Base-by-base conservation (phyloP, 2,329 filamentous ascomycete species). In the Triangularia verruculosa region DNA sequence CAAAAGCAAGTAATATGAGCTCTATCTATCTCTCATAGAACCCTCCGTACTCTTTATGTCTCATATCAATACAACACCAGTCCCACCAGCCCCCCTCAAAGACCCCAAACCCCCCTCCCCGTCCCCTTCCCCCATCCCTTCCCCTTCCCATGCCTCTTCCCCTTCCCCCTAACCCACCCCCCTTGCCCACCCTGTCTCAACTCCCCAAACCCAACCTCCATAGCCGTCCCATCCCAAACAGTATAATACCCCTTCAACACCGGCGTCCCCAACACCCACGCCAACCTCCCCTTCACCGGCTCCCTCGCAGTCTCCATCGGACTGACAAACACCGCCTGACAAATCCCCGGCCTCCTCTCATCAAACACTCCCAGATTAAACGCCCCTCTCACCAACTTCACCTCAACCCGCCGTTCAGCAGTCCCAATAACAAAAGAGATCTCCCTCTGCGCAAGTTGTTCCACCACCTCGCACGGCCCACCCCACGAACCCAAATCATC, bases 201-300 rank as follows among this genome's bases (percentile, higher is more conserved):
- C 32, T 47, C 34, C 34, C 56, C 64, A 59, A 67, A 69, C 3
- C 64, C 63, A 13, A 69, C 5, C 30, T 58, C 64, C 27, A 30
- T 39, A 1, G 60, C 71, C 15, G 67, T 59, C 0, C 70, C 72
- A 63, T 77, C 71, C 74, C 74, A 77, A 0, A 73, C 72, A 0
- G 75, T 77, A 61, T 77, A 77, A 60, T 76, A 76, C 12, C 70
- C 66, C 70, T 76, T 73, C 24, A 78, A 61, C 15, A 75, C 64
- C 3, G 75, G 73, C 0, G 70, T 72, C 0, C 76, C 76, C 8
- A 75, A 54, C 6, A 77, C 62, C 74, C 75, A 78, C 1, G 70
- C 65, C 0, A 68, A 66, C 0, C 68, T 68, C 0, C 64, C 51
- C 0, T 68, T 61, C 2, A 64, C n/a, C 1, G 57, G 61, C 28